A percentile compares a stretch with the other conserved stretches of the same genome.
Evolutionary conservation across 2,329 filamentous ascomycete species (phyloP).

Genomic region (Colletotrichum cereale): DNA sequence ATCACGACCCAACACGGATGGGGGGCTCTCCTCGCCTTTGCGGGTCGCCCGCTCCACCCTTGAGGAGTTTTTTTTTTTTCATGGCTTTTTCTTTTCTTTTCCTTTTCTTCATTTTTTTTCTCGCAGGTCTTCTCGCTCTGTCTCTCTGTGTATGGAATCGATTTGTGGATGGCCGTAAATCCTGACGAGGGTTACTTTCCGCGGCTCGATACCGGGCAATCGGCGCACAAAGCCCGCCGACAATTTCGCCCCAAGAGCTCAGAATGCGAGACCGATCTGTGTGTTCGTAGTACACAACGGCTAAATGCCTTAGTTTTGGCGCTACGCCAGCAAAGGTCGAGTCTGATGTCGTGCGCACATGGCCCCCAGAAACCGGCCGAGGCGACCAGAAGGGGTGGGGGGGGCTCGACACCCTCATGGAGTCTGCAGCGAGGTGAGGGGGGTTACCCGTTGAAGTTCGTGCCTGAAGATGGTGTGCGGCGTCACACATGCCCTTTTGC

Average conservation of each 20-base stretch:
- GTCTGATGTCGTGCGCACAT: not conserved
- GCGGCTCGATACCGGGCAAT: not conserved
- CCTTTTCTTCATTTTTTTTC: not conserved
- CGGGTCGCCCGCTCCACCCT: constrained; percentile 3
- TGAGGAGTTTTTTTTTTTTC: not conserved
- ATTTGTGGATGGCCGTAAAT: not conserved
- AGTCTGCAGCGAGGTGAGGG: not conserved
- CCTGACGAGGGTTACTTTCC: not conserved
- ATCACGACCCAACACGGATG: not conserved
- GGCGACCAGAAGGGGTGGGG: not conserved
- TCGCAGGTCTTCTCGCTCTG: not conserved
- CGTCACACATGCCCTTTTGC: constrained; percentile 1
- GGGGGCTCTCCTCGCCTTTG: constrained; percentile 11
- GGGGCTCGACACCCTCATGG: constrained; percentile 12
- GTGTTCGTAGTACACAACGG: too few relatives aligned
- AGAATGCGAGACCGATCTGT: not conserved
- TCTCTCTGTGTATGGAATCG: not conserved
- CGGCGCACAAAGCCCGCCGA: not conserved
- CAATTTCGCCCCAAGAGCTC: not conserved
- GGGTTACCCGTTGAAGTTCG: not conserved
- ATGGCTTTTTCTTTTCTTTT: too few relatives aligned
- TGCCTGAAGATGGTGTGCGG: constrained; percentile 24
- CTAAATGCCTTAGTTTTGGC: not conserved
- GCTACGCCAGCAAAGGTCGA: not conserved
- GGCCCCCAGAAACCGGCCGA: not conserved